Percentiles rank a stretch among this genome's conserved stretches.
phyloP scores from a whole-genome alignment of 2,329 filamentous ascomycete genomes.

The Phoma sp. region DNA sequence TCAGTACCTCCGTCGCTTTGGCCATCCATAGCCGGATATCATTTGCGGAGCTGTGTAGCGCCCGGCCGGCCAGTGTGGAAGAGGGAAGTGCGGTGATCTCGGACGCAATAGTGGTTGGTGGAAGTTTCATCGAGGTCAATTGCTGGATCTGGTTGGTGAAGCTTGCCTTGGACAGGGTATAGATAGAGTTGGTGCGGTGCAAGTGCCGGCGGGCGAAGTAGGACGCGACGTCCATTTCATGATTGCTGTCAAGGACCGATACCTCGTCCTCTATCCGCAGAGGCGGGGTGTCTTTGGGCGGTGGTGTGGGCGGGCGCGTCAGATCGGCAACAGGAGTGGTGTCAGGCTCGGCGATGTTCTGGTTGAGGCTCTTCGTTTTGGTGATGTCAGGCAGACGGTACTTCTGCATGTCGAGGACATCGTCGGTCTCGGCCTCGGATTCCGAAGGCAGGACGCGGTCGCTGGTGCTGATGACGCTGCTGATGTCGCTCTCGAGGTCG shows the following conservation, averaged over 20 bases:
- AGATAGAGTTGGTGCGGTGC: conserved; percentile 78
- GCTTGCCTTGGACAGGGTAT: conserved; percentile 88
- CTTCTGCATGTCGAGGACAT: conserved; percentile 76
- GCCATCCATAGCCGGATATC: conserved; percentile 94
- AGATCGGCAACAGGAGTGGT: conserved; percentile 23
- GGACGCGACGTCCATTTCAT: conserved; percentile 60
- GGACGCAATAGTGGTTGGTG: conserved; percentile 82
- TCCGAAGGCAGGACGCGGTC: conserved; percentile 61
- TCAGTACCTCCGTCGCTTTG: conserved; percentile 88
- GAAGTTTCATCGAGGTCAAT: conserved; percentile 87
- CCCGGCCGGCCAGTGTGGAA: conserved; percentile 81
- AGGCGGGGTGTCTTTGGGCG: conserved; percentile 61
- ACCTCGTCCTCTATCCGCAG: conserved; percentile 54
- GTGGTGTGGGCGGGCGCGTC: conserved; percentile 40
- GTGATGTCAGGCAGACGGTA: conserved; percentile 75
- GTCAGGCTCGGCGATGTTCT: conserved; percentile 40
- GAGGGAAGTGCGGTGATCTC: conserved; percentile 86
- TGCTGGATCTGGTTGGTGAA: conserved; percentile 94
- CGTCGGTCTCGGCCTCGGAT: conserved; percentile 53
- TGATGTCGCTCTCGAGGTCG: conserved; percentile 55
- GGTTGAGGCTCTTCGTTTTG: conserved; percentile 66
- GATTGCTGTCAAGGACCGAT: conserved; percentile 43
- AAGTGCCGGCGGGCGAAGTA: conserved; percentile 72
- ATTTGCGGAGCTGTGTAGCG: conserved; percentile 84
- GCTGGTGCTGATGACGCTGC: conserved; percentile 61